Evolutionary conservation across 116 monocot species (phyloP).

Genomic region (Trichopus zeylanicus): DNA sequence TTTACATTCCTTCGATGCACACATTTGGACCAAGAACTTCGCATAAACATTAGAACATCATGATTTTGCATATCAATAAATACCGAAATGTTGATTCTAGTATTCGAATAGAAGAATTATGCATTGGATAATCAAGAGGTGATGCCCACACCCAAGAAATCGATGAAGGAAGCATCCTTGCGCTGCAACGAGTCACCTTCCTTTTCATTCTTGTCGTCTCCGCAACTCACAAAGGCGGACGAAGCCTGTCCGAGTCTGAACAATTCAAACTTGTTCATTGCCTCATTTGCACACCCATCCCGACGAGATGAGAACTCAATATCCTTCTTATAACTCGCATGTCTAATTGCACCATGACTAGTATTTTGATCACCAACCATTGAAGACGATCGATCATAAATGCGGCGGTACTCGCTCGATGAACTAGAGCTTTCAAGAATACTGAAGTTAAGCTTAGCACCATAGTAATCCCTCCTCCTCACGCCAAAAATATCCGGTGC

Average conservation of each 20-base stretch:
- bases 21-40: background rate
- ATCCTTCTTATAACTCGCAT: background rate
- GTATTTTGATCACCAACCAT: background rate
- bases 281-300: background rate
- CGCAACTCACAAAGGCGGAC: background rate
- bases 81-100: too few relatives aligned
- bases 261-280: constrained; percentile 8
- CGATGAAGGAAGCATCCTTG: constrained; percentile 37
- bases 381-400: background rate
- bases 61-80: background rate
- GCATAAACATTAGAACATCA: constrained; percentile 1
- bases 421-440: background rate
- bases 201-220: constrained; percentile 3
- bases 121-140: background rate
- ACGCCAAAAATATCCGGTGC: background rate
- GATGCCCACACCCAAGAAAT: constrained; percentile 44
- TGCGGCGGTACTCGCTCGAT: background rate
- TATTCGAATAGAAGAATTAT: too few relatives aligned
- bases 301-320: background rate
- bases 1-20: too few relatives aligned
- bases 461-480: background rate
- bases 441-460: constrained; percentile 6
- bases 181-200: constrained; percentile 14
- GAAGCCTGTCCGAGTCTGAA: constrained; percentile 1
- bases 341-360: background rate